These are phyloP conservation scores for Leptodermis oblonga DNA, from an alignment of 257 asterid species.

Conservation along the genomic window DNA sequence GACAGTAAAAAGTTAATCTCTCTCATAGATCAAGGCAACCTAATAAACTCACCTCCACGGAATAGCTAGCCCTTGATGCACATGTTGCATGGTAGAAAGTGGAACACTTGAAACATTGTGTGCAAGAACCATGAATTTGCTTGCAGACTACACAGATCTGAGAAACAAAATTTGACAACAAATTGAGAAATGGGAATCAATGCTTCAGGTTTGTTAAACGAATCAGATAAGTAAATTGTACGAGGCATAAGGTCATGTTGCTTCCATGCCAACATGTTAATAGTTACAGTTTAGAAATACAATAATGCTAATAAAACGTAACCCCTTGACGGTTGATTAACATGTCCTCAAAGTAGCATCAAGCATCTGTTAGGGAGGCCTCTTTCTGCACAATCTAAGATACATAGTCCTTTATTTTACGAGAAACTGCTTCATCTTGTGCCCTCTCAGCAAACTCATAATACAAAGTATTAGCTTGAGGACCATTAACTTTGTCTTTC, in stretches of 20 bases:
- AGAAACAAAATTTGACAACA: slow-evolving; percentile 16
- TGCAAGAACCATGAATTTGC: slow-evolving; percentile 99
- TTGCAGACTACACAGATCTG: slow-evolving; percentile 99
- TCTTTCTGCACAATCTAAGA: no score
- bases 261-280: not conserved
- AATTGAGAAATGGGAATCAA: not conserved
- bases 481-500: no score
- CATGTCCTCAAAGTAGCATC: not conserved
- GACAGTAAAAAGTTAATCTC: not conserved
- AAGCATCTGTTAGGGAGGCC: no score
- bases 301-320: not conserved
- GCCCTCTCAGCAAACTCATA: no score
- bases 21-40: not conserved
- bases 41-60: slow-evolving; percentile 81
- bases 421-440: no score
- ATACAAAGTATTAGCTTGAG: no score
- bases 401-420: no score
- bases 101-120: slow-evolving; percentile 92
- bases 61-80: slow-evolving; percentile 94
- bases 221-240: not conserved
- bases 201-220: not conserved
- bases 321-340: not conserved
- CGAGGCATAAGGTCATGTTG: not conserved
- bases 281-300: not conserved
- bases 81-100: slow-evolving; percentile 95